Conservation (phyloP, 2,329 filamentous ascomycete genomes). For the Hymenoscyphus repandus region DNA sequence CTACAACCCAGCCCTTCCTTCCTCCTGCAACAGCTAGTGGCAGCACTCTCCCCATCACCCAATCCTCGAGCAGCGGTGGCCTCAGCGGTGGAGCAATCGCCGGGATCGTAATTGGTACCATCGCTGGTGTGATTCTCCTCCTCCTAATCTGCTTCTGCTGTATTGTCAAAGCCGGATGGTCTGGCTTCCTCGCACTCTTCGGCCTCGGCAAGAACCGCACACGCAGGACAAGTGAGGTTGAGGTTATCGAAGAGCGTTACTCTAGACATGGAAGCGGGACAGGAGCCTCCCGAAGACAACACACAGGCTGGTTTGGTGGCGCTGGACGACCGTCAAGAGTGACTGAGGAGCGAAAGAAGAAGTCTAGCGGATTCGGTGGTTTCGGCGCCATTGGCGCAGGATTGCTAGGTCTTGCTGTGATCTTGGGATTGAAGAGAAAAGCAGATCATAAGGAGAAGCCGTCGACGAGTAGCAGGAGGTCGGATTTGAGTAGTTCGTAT, state of each 20-base stretch:
- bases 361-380: constrained; percentile 45
- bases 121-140: constrained; percentile 62
- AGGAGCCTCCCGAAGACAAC: constrained; percentile 24
- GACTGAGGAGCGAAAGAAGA: constrained; percentile 44
- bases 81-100: constrained; percentile 72
- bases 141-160: constrained; percentile 71
- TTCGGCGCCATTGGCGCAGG: constrained; percentile 40
- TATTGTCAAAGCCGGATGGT: constrained; percentile 58
- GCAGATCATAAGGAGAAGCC: constrained; percentile 19
- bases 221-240: constrained; percentile 46
- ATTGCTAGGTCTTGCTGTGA: constrained; percentile 25
- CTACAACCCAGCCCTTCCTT: constrained; percentile 41
- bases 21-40: constrained; percentile 50
- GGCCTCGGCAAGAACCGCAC: constrained; percentile 50
- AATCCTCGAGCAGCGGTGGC: constrained; percentile 22
- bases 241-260: constrained; percentile 59
- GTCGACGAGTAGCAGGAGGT: constrained; percentile 7
- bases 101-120: constrained; percentile 71
- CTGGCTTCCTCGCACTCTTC: constrained; percentile 53
- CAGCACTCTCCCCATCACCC: constrained; percentile 20
- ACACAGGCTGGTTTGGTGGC: constrained; percentile 49
- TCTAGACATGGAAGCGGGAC: constrained; percentile 42
- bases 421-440: constrained; percentile 30
- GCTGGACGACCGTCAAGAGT: constrained; percentile 42
- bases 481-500: constrained; percentile 27